Base-by-base conservation (phyloP, 1,284 basidiomycete species). In the Leccinum pallidistipes region DNA sequence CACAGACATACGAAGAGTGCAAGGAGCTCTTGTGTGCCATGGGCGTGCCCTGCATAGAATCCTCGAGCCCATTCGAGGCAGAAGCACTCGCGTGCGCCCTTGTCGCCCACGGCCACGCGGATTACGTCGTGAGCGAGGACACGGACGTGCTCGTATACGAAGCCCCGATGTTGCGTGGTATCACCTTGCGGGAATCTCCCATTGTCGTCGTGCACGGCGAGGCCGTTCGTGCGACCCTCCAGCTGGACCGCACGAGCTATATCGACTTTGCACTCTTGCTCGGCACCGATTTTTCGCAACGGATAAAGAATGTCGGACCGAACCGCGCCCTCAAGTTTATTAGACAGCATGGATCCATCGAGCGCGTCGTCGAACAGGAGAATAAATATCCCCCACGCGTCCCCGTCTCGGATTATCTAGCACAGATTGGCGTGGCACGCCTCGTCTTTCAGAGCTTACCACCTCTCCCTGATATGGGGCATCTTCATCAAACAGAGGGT, bases 51-150 rank as follows among this genome's bases (percentile, higher is more conserved):
- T 89, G 87, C 67, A 71, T 95, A 34, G 83, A 89, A 11, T 79
- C 88, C 6, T 75, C 77, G 1, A 86, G 87, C 0, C 83, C 87
- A 0, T 88, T 83, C 65, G 94, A 96, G 71, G 94, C 90, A 0
- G 94, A 96, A 74, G 92, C 90, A 1, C 76, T 95, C 24, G 93
- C 92, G 1, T 83, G 90, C 2, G 82, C 89, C 3, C 78, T 95
- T 51, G 92, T 92, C 7, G 67, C 85, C 12, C 77, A 83, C 16
- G 93, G 94, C 0, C 68, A 82, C 47, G 94, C 90, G 0, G 92
- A 95, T 74, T 94, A 85, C 69, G 94, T 95, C 16, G 91, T 85
- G 2, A 95, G 90, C 61, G 94, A 96, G 76, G 94, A 96, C 74
- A 92, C 91, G 16, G 91, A 93, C 67, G 91, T 93, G 8, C 78